Conservation (phyloP, 306 rosid species). For the Psophocarpus tetragonolobus region DNA sequence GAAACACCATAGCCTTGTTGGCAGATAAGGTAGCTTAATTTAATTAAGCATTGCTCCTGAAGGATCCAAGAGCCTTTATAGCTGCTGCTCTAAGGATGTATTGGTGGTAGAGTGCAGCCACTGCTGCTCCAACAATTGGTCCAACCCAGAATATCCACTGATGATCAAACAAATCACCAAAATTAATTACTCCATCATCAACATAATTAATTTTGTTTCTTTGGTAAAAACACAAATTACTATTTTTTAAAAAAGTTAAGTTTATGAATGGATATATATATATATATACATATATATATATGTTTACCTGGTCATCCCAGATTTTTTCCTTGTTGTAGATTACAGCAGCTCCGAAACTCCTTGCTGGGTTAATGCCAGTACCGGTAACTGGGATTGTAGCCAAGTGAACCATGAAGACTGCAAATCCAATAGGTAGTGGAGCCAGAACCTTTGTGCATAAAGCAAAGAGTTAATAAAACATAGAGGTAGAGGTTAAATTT, state of each 20-base stretch:
- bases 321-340: conserved; percentile 59
- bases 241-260: too few relatives aligned
- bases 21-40: conserved; percentile 7
- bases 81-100: conserved; percentile 83
- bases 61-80: conserved; percentile 96
- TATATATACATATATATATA: too few relatives aligned
- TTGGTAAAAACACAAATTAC: neutral
- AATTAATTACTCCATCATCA: neutral
- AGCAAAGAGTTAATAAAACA: neutral
- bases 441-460: conserved; percentile 64
- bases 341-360: conserved; percentile 93
- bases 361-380: conserved; percentile 98
- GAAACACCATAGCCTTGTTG: conserved; percentile 26
- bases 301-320: conserved; percentile 86
- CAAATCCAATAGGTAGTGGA: conserved; percentile 93
- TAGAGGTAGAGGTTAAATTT: too few relatives aligned
- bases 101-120: conserved; percentile 89
- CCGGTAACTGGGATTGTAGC: conserved; percentile 94
- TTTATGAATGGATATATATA: too few relatives aligned
- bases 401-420: conserved; percentile 96
- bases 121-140: conserved; percentile 79
- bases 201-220: neutral
- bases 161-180: neutral
- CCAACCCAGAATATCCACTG: conserved; percentile 99
- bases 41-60: conserved; percentile 82